These are phyloP conservation scores for Penicillium sclerotigenum DNA, from an alignment of 2,329 filamentous ascomycete genomes.

Conservation along the genomic window DNA sequence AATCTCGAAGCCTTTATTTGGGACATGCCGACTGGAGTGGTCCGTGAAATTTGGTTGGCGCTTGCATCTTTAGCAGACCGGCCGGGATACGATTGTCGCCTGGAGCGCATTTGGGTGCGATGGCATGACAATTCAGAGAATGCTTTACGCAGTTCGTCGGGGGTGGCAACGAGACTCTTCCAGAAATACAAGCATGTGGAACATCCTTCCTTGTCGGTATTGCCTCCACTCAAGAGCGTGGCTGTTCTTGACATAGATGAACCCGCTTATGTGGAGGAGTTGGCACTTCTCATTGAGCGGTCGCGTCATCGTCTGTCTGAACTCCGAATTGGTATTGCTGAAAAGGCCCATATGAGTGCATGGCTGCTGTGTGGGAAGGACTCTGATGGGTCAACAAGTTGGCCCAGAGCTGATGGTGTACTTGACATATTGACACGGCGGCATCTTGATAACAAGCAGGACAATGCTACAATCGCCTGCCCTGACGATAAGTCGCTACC, in stretches of 20 bases:
- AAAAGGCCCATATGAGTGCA: slow-evolving; percentile 26
- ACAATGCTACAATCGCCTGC: not conserved
- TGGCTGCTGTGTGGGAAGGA: slow-evolving; percentile 28
- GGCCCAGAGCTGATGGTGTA: slow-evolving; percentile 35
- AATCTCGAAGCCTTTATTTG: slow-evolving; percentile 79
- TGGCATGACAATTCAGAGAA: slow-evolving; percentile 72
- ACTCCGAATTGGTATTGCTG: slow-evolving; percentile 69
- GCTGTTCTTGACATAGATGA: slow-evolving; percentile 80
- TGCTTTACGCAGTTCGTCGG: slow-evolving; percentile 22
- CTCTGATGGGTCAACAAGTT: slow-evolving; percentile 17
- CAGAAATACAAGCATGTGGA: slow-evolving; percentile 63
- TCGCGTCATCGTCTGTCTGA: slow-evolving; percentile 66
- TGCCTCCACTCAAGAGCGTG: slow-evolving; percentile 71
- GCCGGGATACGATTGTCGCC: slow-evolving; percentile 59
- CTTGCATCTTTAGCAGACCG: slow-evolving; percentile 67
- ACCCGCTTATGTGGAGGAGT: slow-evolving; percentile 76
- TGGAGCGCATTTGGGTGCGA: slow-evolving; percentile 74
- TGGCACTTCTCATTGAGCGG: slow-evolving; percentile 71
- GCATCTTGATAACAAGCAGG: slow-evolving; percentile 1
- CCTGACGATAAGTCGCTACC: not conserved
- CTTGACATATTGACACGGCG: slow-evolving; percentile 30
- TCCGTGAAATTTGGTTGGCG: slow-evolving; percentile 77
- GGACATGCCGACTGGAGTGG: slow-evolving; percentile 85
- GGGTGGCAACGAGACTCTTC: slow-evolving; percentile 34
- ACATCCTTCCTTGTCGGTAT: slow-evolving; percentile 74